Conservation (phyloP, 2,329 filamentous ascomycete genomes). For the Stachybotrys chlorohalonatus region DNA sequence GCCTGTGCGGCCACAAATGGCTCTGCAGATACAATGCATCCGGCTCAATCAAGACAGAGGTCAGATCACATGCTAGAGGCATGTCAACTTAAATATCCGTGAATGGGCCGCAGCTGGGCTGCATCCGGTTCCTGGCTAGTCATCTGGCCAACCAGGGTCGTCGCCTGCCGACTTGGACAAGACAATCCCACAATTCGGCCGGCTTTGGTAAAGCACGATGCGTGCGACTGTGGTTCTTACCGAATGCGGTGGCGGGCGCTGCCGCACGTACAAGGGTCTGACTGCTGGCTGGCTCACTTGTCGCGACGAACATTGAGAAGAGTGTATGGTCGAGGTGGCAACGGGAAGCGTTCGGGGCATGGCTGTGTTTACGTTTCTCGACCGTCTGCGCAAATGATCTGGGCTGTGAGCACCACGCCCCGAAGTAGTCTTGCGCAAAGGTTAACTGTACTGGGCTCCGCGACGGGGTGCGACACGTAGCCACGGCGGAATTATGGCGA, state of each 20-base stretch:
- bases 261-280: not conserved
- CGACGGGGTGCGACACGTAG: not conserved
- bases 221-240: not conserved
- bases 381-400: too few species aligned
- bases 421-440: too few species aligned
- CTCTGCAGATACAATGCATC: too few species aligned
- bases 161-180: not conserved
- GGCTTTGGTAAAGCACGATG: not conserved
- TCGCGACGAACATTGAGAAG: too few species aligned
- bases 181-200: not conserved
- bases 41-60: too few species aligned
- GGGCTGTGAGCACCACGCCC: too few species aligned
- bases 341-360: too few species aligned
- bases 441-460: not conserved
- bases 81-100: too few species aligned
- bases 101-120: not conserved
- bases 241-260: not conserved
- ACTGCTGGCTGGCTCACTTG: too few species aligned
- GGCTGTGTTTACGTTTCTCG: too few species aligned
- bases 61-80: too few species aligned
- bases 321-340: too few species aligned
- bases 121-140: not conserved
- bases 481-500: not conserved
- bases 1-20: not conserved
- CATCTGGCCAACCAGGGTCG: not conserved